Evolutionary conservation across 116 monocot species (phyloP), one percentile per base, ranked within the genome.

Genomic region (Trichopus zeylanicus): DNA sequence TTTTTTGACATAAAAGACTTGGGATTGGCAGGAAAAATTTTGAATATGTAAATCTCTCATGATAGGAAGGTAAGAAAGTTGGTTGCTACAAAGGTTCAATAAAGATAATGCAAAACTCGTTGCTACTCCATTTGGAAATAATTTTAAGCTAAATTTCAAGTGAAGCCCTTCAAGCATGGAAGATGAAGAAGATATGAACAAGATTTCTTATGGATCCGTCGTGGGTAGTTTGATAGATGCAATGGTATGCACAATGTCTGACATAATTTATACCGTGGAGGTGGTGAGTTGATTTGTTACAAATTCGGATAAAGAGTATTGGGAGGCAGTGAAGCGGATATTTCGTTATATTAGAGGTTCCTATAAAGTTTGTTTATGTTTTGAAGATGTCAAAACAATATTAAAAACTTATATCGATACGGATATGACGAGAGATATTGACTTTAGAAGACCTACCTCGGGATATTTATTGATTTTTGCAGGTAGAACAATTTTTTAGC

Each of bases 1-100:
- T 56, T 29, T 13, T 56, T 56, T 56, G 12, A 6, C 8, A 56
- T 56, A 29, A 22, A 56, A 56, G 55, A 56, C 16, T 56, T 56
- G 29, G 26, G 55, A 16, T 16, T n/a, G n/a, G n/a, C n/a, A n/a
- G n/a, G n/a, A n/a, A n/a, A n/a, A n/a, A n/a, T n/a, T n/a, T n/a
- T n/a, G n/a, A n/a, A n/a, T n/a, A n/a, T n/a, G n/a, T n/a, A n/a
- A n/a, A n/a, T n/a, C n/a, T n/a, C n/a, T n/a, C n/a, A n/a, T n/a
- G n/a, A n/a, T n/a, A n/a, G n/a, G n/a, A n/a, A n/a, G n/a, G n/a
- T n/a, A n/a, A n/a, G n/a, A n/a, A n/a, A n/a, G n/a, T n/a, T n/a
- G n/a, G n/a, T n/a, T n/a, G n/a, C n/a, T n/a, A n/a, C n/a, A n/a
- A n/a, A n/a, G n/a, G n/a, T n/a, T n/a, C n/a, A n/a, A n/a, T n/a